Evolutionary conservation across 768 basidiomycete species (phyloP).

Genomic region (Lactarius vividus): DNA sequence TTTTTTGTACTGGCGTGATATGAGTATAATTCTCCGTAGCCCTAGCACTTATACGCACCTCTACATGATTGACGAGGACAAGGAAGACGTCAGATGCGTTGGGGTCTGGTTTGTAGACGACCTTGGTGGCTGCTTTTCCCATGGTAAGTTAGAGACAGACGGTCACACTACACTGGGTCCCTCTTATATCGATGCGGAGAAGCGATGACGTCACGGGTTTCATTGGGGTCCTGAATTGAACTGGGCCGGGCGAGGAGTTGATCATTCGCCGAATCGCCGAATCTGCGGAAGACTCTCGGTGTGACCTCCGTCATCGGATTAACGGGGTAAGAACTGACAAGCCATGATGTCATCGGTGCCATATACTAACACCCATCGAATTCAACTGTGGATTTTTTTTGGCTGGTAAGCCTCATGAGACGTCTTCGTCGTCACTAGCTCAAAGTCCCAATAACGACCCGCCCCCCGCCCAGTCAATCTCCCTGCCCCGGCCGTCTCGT

Average conservation of each 20-base stretch:
- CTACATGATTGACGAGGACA: constrained; percentile 60
- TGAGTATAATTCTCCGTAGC: constrained; percentile 9
- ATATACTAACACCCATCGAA: no score
- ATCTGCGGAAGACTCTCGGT: no score
- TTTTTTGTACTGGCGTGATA: constrained; percentile 56
- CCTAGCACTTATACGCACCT: constrained; percentile 45
- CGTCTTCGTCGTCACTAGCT: neutral
- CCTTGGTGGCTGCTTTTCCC: constrained; percentile 55
- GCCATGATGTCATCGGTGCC: no score
- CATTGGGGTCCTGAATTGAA: neutral
- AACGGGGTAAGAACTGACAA: no score
- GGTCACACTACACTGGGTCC: neutral
- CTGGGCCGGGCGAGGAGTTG: neutral
- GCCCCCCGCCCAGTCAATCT: constrained; percentile 19
- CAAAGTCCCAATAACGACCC: constrained; percentile 8
- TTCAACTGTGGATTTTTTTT: no score
- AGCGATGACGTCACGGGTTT: constrained; percentile 25
- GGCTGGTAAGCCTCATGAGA: neutral
- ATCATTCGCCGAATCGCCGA: neutral
- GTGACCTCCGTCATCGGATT: no score
- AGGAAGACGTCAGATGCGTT: constrained; percentile 72
- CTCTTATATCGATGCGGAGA: constrained; percentile 21
- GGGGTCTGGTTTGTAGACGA: constrained; percentile 76
- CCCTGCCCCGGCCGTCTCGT: neutral
- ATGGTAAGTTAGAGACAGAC: constrained; percentile 32